Evolutionary conservation across 441 rosid genomes (phyloP).

Genomic region (Arabidopsis hybrid): DNA sequence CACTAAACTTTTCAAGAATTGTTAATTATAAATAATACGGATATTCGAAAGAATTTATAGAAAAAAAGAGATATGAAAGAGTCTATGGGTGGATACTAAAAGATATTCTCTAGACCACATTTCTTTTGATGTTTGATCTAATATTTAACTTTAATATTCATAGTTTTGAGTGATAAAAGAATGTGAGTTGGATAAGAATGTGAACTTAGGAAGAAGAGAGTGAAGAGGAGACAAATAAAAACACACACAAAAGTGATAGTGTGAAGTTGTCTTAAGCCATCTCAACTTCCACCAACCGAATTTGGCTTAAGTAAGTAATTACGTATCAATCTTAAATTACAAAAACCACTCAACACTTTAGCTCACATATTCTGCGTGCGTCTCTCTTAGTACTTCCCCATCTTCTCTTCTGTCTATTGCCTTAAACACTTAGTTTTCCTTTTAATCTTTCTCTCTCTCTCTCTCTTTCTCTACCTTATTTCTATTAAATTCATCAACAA

Average conservation of each 20-base stretch:
- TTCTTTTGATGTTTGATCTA: not conserved
- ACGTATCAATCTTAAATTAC: slow-evolving; percentile 37
- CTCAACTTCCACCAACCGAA: slow-evolving; percentile 43
- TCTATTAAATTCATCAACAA: slow-evolving; percentile 31
- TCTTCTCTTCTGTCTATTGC: slow-evolving; percentile 26
- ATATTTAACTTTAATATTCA: not conserved
- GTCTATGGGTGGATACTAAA: not conserved
- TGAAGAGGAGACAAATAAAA: slow-evolving; percentile 11
- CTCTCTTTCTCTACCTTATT: not conserved
- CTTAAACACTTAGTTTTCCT: slow-evolving; percentile 5
- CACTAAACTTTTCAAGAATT: not conserved
- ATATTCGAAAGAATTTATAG: not conserved
- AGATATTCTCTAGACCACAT: too few species aligned
- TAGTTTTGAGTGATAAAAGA: slow-evolving; percentile 14
- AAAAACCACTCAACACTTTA: slow-evolving; percentile 28
- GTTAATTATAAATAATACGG: not conserved
- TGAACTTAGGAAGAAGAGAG: slow-evolving; percentile 7
- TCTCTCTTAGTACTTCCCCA: slow-evolving; percentile 16
- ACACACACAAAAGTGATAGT: slow-evolving; percentile 19
- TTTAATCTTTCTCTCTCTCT: not conserved
- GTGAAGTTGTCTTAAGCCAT: slow-evolving; percentile 38
- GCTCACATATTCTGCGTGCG: slow-evolving; percentile 41
- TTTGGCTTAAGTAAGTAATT: slow-evolving; percentile 31
- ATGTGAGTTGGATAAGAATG: slow-evolving; percentile 27
- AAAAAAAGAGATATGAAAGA: not conserved